Evolutionary conservation across 345 rosid species (phyloP).

Genomic region (Psidium friedrichsthalianum): DNA sequence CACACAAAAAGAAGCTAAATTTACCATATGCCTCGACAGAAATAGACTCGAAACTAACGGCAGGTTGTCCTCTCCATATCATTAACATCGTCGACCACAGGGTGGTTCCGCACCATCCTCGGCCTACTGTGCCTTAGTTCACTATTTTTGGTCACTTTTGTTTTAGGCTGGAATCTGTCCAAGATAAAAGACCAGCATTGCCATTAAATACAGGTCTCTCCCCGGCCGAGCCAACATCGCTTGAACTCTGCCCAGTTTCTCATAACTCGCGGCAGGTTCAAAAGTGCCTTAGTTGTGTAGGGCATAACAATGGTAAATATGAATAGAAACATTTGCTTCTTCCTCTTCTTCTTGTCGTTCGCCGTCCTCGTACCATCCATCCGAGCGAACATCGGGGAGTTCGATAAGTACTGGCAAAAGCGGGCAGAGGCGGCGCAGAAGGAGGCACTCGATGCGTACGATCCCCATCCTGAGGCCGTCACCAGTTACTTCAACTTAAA

Average conservation of each 20-base stretch:
- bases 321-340: not conserved
- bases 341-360: conserved; percentile 11
- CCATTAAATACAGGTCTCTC: not conserved
- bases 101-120: not conserved
- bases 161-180: not conserved
- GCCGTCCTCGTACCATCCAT: conserved; percentile 9
- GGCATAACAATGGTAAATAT: not conserved
- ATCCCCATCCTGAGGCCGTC: conserved; percentile 37
- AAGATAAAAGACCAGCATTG: not conserved
- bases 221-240: not conserved
- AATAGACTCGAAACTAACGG: not conserved
- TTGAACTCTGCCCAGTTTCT: not conserved
- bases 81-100: not conserved
- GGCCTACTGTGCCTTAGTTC: not conserved
- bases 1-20: not conserved
- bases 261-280: not conserved
- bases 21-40: not conserved
- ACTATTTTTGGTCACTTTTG: not conserved
- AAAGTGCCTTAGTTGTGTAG: not conserved
- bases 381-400: conserved; percentile 21
- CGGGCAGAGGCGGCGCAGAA: conserved; percentile 27
- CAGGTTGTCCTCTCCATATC: not conserved
- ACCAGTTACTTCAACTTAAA: conserved; percentile 28
- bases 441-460: conserved; percentile 23
- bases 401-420: conserved; percentile 51